Evolutionary conservation across 352 stramenopile species (phyloP).

Genomic region (Globisporangium irregulare): DNA sequence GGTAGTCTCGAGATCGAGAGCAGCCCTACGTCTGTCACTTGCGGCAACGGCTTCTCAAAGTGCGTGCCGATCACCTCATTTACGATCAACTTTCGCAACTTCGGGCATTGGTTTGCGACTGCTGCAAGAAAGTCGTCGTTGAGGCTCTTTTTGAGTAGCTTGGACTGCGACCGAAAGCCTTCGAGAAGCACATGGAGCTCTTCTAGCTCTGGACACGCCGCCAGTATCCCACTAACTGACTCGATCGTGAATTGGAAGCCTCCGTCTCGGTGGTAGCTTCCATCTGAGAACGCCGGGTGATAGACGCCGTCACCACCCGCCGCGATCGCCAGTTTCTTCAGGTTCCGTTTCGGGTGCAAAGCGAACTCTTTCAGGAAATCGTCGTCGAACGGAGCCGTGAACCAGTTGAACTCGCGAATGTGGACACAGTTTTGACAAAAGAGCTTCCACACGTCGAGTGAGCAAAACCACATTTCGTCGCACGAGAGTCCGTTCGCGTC

Average conservation of each 20-base stretch:
- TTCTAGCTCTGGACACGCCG: slow-evolving; percentile 15
- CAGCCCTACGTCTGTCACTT: slow-evolving; percentile 10
- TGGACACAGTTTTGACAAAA: slow-evolving; percentile 11
- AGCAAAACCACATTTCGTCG: slow-evolving; percentile 23
- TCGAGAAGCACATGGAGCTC: slow-evolving; percentile 14
- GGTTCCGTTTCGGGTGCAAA: background rate
- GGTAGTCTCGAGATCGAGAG: slow-evolving; percentile 3
- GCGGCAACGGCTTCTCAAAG: slow-evolving; percentile 1
- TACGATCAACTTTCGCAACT: slow-evolving; percentile 6
- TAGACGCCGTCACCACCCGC: slow-evolving; percentile 9
- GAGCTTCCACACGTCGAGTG: background rate
- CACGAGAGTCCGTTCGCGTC: slow-evolving; percentile 19
- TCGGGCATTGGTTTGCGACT: slow-evolving; percentile 3
- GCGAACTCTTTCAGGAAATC: slow-evolving; percentile 7
- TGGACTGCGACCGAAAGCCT: background rate
- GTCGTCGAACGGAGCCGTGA: slow-evolving; percentile 14
- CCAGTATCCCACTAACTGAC: slow-evolving; percentile 1
- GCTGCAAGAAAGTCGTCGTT: slow-evolving; percentile 4
- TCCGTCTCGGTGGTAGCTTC: background rate
- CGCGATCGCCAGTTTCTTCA: slow-evolving; percentile 15
- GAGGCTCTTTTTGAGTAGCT: slow-evolving; percentile 2
- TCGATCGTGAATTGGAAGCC: slow-evolving; percentile 6
- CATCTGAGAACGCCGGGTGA: slow-evolving; percentile 5
- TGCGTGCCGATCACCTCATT: slow-evolving; percentile 11
- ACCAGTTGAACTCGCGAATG: slow-evolving; percentile 18